Conservation (phyloP, 352 stramenopile genomes). For the Globisporangium solare region DNA sequence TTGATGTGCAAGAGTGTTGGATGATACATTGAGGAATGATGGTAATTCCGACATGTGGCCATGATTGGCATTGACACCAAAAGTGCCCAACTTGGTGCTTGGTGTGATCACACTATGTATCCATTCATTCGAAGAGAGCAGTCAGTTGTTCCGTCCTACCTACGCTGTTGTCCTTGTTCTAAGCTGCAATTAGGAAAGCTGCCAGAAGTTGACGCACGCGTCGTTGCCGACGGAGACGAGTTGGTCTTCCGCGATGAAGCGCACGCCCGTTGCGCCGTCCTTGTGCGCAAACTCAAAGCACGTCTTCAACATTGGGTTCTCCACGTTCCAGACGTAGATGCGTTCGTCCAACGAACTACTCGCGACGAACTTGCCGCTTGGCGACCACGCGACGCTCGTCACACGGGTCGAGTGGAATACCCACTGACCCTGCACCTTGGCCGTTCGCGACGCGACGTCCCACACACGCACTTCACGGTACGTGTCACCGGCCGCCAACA, state of each 20-base stretch:
- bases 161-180: no score
- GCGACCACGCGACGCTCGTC: slow-evolving; percentile 91
- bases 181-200: slow-evolving; percentile 24
- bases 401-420: slow-evolving; percentile 96
- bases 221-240: slow-evolving; percentile 81
- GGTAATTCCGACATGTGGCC: no score
- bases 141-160: no score
- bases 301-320: slow-evolving; percentile 59
- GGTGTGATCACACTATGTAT: no score
- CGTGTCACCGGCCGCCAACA: slow-evolving; percentile 83
- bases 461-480: slow-evolving; percentile 90
- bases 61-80: no score
- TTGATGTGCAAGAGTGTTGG: no score
- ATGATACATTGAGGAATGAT: no score
- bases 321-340: slow-evolving; percentile 95
- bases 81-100: no score
- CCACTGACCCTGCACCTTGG: slow-evolving; percentile 92
- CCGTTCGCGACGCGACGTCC: slow-evolving; percentile 70
- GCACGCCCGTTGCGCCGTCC: slow-evolving; percentile 70
- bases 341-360: slow-evolving; percentile 93
- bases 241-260: slow-evolving; percentile 66
- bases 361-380: slow-evolving; percentile 87
- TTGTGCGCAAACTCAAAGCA: slow-evolving; percentile 80
- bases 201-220: slow-evolving; percentile 75
- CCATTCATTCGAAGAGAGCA: no score